Base-by-base conservation (phyloP, 441 rosid genomes). In the Erodium chrysanthum region DNA sequence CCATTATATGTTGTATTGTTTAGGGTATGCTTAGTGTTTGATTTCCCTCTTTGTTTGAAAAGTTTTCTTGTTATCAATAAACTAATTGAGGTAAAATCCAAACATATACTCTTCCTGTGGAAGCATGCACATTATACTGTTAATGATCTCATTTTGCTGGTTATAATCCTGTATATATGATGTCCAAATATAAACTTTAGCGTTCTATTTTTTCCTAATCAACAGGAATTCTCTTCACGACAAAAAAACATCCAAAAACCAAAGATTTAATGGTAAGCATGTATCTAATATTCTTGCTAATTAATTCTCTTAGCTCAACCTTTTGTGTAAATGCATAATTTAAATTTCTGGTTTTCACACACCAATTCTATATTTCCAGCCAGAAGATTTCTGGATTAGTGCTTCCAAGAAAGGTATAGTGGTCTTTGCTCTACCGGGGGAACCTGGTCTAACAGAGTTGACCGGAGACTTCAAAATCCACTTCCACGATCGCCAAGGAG, bases 351-450 rank as follows among this genome's bases (percentile, higher is more conserved):
- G 76, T 70, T 71, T 64, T 50, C 68, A 29, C 33, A n/a, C 35
- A 42, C 37, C 23, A 62, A 42, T 59, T 69, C 27, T 14, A 27
- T 64, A 27, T 76, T 72, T 76, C 35, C 84, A 87, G 97, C 96
- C 97, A 35, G 90, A 89, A 77, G 96, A 92, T 72, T 92, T 88
- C 81, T 89, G 96, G 95, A 83, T 89, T 29, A 89, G 76, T 40
- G 85, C 87, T 59, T 88, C 85, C 35, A 89, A 79, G 77, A 92
- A 88, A 76, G 94, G 92, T 64, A 77, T 86, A 6, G 66, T 86
- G 66, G 88, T 89, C 66, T 92, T 89, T 81, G 96, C 97, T 64
- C 59, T 92, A 66, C 97, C 97, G 9, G 91, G 96, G 42, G 86
- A 92, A 78, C 89, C 96, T 68, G 97, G 96, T 74, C 84, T 92